Evolutionary conservation across 2,329 filamentous ascomycete genomes (phyloP), one percentile per base, ranked within the genome.

Genomic region (Phaeosphaeria sp.): DNA sequence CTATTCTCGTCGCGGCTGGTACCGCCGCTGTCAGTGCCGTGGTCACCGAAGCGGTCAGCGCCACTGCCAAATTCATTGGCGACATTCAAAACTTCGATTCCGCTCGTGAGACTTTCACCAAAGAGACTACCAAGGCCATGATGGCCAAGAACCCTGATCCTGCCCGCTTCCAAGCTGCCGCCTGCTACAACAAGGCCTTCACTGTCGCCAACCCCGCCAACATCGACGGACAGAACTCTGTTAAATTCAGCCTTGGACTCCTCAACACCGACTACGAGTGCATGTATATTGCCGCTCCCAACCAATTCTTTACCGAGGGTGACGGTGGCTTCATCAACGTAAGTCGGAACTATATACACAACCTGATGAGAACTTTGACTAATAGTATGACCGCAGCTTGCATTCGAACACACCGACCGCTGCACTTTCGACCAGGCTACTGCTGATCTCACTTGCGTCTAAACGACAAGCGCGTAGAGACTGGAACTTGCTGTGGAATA

Each of bases 241-340:
- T 52, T 25, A 50, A 58, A 41, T 54, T 58, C 20, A 44, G 30
- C 17, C 47, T 58, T 46, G 55, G 55, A 21, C 47, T 51, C 33
- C 52, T 58, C 23, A 52, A 58, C 47, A 58, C 56, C 33, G 56
- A 58, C 20, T 58, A 58, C 21, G 56, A 58, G 20, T 58, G 56
- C 52, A 55, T 58, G 42, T 58, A 54, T 20, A 50, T 58, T 54
- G 48, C 41, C 7, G 47, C 41, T 36, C 52, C 47, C 6, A 58
- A 58, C 47, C 47, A 55, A 46, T 55, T 58, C 56, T 58, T 44
- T 42, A 58, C 56, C 0, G 43, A 51, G 23, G 46, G 52, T 1
- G 56, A 58, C 23, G 52, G 52, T 51, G 56, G 56, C 6, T 58
- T 48, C 46, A 48, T 48, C 25, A 48, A 48, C 46, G 46, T 48